Percentiles rank a stretch among this genome's conserved stretches.
Evolutionary conservation across 345 rosid genomes (phyloP).

Genomic region (Melastoma malabathricum): DNA sequence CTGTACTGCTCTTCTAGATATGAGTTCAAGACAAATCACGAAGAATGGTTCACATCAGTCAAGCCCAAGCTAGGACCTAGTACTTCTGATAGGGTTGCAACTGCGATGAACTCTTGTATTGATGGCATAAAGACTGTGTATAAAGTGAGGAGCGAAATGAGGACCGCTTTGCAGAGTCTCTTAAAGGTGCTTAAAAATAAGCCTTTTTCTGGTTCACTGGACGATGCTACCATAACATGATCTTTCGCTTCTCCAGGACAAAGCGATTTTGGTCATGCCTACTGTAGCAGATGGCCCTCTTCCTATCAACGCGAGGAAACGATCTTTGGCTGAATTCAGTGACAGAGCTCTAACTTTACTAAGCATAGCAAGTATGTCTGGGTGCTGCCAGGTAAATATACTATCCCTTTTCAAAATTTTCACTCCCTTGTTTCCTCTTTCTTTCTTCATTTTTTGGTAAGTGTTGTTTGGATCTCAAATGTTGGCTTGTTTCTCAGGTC

Average conservation of each 20-base stretch:
- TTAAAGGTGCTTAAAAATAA: constrained; percentile 39
- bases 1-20: constrained; percentile 28
- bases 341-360: constrained; percentile 43
- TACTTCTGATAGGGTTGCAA: constrained; percentile 34
- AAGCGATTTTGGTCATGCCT: constrained; percentile 69
- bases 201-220: not conserved
- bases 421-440: constrained; percentile 6
- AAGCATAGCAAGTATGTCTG: constrained; percentile 83
- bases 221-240: not conserved
- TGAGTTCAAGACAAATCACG: constrained; percentile 79
- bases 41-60: constrained; percentile 71
- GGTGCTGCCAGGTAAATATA: constrained; percentile 72
- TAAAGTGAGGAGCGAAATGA: constrained; percentile 70
- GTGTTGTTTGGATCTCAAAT: too few species aligned
- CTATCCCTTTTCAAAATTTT: constrained; percentile 3
- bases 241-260: constrained; percentile 34
- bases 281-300: constrained; percentile 60
- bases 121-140: constrained; percentile 48
- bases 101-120: constrained; percentile 37
- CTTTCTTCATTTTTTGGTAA: constrained; percentile 5
- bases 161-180: constrained; percentile 55
- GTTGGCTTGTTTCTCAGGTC: constrained; percentile 24
- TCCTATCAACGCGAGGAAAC: constrained; percentile 49
- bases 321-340: constrained; percentile 35
- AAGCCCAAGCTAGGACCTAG: constrained; percentile 59